Evolutionary conservation across 495 filamentous ascomycete species (phyloP), one percentile per base, ranked within the genome.

Genomic region (Aspergillus bridgeri): DNA sequence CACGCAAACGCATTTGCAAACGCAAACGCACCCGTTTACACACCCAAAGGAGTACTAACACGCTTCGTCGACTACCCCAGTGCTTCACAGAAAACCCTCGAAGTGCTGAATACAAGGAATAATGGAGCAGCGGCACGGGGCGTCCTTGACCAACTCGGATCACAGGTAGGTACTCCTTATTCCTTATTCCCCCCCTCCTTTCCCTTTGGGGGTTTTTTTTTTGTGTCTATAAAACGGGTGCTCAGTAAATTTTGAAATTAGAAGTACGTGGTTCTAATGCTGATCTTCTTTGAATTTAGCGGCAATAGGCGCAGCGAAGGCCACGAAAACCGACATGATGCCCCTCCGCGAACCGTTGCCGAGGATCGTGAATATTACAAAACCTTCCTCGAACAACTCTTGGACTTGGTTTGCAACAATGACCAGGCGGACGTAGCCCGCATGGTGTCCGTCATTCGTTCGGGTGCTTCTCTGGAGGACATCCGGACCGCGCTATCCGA

Each of bases 361-460:
- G 59, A 55, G n/a, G 60, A 63, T 17, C 42, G 61, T 23, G 48
- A 58, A 8, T 74, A 73, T 24, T 71, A 71, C 47, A 63, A 60
- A 27, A 53, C 49, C 17, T 66, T 74, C 42, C 63, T 75, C 38
- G 54, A 64, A n/a, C 67, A 66, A 13, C 61, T 76, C 33, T 42
- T 76, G 18, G 53, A 52, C 13, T 23, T 72, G 19, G 63, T 76
- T 47, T 59, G 62, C 9, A 58, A 66, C 6, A 67, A 65, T 20
- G 60, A 70, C 19, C 60, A 64, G 27, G 66, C 60, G 27, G 48
- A 63, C 0, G 59, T 76, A 1, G 33, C 53, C 42, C 63, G 45
- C n/a, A 27, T 76, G 45, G 53, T 76, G 48, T 48, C 62, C 4
- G 51, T 64, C 50, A 71, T 76, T 51, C 74, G 72, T 33, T 63